Evolutionary conservation across 202 grass and related monocot species (phyloP).

Genomic region (Bolboschoenoplectus hybrid): DNA sequence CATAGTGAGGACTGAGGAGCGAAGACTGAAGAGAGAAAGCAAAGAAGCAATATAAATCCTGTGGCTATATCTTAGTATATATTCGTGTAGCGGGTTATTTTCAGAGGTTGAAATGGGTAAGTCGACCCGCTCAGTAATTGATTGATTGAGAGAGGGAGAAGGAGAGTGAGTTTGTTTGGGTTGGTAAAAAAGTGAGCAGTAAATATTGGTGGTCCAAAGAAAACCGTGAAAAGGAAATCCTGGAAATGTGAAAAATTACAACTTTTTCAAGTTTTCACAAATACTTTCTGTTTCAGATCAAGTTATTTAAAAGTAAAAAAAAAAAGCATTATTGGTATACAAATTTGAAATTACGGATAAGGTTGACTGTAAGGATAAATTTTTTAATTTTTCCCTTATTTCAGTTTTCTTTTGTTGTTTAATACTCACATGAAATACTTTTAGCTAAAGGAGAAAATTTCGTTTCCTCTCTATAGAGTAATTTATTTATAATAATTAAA

Average conservation of each 20-base stretch:
- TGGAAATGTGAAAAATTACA: not conserved
- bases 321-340: not conserved
- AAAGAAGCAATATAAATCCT: not conserved
- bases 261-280: not conserved
- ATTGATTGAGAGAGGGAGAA: not conserved
- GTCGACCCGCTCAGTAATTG: constrained; percentile 5
- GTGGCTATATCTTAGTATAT: not conserved
- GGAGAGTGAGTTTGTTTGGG: not conserved
- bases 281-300: not conserved
- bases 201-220: not conserved
- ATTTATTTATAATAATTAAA: no score
- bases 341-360: no score
- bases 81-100: not conserved
- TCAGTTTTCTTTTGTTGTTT: no score
- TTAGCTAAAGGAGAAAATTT: no score
- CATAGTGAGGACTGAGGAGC: not conserved
- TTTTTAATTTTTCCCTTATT: no score
- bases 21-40: not conserved
- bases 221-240: not conserved
- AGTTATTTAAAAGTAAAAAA: not conserved
- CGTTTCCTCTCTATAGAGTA: no score
- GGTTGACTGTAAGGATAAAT: no score
- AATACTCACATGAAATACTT: no score
- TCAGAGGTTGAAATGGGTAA: not conserved
- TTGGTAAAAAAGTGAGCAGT: not conserved